Evolutionary conservation across 352 stramenopile species (phyloP).

Genomic region (Phytopythium cucurbitacearum): DNA sequence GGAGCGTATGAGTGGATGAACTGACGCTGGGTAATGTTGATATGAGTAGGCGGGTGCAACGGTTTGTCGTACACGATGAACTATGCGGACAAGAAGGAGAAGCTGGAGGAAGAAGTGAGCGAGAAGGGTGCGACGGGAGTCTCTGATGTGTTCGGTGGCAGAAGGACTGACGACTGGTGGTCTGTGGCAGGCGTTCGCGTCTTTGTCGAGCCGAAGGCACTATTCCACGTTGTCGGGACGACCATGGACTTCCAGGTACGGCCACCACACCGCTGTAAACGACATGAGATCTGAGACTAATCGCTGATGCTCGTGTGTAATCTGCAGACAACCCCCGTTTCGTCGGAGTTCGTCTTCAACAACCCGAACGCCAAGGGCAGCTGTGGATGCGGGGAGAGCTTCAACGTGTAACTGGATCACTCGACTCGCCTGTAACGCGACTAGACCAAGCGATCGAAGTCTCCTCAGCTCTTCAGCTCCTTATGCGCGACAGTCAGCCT

Average conservation of each 20-base stretch:
- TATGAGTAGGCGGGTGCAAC: constrained; percentile 93
- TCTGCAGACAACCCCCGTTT: constrained; percentile 92
- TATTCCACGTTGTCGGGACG: constrained; percentile 98
- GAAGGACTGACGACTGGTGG: constrained; percentile 5
- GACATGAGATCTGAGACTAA: background rate
- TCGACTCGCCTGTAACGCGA: background rate
- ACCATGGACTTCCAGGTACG: constrained; percentile 96
- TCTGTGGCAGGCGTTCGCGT: constrained; percentile 86
- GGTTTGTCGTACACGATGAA: constrained; percentile 99
- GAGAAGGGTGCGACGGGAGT: constrained; percentile 56
- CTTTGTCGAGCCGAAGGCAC: constrained; percentile 98
- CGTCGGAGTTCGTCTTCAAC: constrained; percentile 98
- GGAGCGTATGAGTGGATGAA: constrained; percentile 1
- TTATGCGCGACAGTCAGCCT: too few relatives aligned
- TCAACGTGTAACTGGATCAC: constrained; percentile 92
- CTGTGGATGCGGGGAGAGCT: constrained; percentile 99
- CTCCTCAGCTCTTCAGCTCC: background rate
- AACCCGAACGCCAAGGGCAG: constrained; percentile 99
- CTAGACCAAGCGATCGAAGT: too few relatives aligned
- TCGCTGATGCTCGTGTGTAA: background rate
- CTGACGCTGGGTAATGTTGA: background rate
- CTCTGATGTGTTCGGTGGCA: background rate
- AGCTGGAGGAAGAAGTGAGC: constrained; percentile 92
- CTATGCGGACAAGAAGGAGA: constrained; percentile 95
- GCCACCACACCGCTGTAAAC: background rate